Base-by-base conservation (phyloP, 306 rosid species). In the Sechiopsis laciniata region DNA sequence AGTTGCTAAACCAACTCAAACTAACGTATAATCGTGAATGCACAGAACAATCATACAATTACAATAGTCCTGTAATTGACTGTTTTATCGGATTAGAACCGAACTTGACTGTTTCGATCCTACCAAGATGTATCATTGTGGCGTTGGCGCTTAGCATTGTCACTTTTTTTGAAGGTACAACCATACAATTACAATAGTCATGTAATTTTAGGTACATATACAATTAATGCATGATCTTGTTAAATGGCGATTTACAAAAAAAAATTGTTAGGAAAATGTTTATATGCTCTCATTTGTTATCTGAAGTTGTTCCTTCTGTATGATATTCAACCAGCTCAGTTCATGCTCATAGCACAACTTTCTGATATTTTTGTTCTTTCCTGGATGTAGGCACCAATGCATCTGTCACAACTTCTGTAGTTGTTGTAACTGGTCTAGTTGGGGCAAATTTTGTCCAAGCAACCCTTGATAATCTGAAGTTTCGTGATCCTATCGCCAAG, bases 361-460 rank as follows among this genome's bases (percentile, higher is more conserved):
- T 5, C 8, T 46, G 76, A 35, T 21, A 22, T 55, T 53, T 17
- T n/a, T 16, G 64, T 32, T 76, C 62, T 54, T 55, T 58, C 60
- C 75, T 74, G 65, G 24, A 59, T 82, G 57, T 72, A 94, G 98
- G 97, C 71, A 61, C 98, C 83, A 94, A 90, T 83, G 14, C 97
- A 73, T 94, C 97, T 58, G 87, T 94, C 77, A 89, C 97, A 7
- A 97, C 97, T 15, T 88, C 98, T 4, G 98, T 78, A 45, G 96
- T 94, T n/a, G 98, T 94, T 7, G 84, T 87, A 59, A 94, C 98
- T 71, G 98, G 97, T 75, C 84, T 90, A 66, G 90, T 89, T 61
- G 98, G 98, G 66, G 98, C 98, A 65, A 94, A 94, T 82, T 94
- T 94, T 79, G 97, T 87, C 74, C 98, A 86, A 82, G 89, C 88